phyloP scores from a whole-genome alignment of 306 rosid genomes.

The Gynostemma pentaphyllum region DNA sequence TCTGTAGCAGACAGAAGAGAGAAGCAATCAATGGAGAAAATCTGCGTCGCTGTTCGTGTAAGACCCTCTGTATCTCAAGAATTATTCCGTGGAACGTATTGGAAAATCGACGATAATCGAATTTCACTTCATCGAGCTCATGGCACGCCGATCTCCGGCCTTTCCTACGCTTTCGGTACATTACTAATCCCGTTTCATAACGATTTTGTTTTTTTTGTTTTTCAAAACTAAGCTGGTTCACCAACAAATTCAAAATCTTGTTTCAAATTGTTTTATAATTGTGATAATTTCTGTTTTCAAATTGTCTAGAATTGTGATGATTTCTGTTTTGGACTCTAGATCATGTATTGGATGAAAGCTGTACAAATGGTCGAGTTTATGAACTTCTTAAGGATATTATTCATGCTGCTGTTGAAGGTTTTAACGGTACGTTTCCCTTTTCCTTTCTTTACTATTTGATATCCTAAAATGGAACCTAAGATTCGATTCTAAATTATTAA shows the following conservation, averaged over 20 bases:
- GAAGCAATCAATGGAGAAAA: constrained; percentile 60
- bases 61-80: constrained; percentile 53
- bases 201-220: no score
- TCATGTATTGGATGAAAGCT: constrained; percentile 66
- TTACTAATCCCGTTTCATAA: neutral
- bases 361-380: constrained; percentile 58
- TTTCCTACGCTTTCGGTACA: constrained; percentile 73
- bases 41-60: constrained; percentile 78
- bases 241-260: no score
- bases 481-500: no score
- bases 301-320: neutral
- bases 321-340: constrained; percentile 31
- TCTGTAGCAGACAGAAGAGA: neutral
- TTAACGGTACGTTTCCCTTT: constrained; percentile 48
- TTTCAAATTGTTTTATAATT: no score
- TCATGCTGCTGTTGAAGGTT: constrained; percentile 82
- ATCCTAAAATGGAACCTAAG: neutral
- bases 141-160: constrained; percentile 63
- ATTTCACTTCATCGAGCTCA: constrained; percentile 74
- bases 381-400: constrained; percentile 74
- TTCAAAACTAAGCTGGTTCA: no score
- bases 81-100: constrained; percentile 36
- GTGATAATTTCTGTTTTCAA: no score
- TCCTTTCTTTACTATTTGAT: neutral
- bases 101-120: constrained; percentile 85